Evolutionary conservation across 164 flowering plant genomes (phyloP), one percentile per base, ranked within the genome.

Genomic region (Kingdonia uniflora): DNA sequence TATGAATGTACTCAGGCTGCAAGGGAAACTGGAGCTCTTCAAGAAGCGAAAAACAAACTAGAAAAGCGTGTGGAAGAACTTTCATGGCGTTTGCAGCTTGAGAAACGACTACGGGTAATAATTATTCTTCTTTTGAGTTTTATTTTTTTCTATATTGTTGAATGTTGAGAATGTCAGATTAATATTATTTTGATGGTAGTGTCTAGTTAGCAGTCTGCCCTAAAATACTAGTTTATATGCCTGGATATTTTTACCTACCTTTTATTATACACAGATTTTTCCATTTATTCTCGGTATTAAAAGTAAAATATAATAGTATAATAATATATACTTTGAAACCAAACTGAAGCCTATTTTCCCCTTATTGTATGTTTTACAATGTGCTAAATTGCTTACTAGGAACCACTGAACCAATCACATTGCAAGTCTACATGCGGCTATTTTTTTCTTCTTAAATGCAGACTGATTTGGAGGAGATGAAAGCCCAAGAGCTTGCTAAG

Each of bases 1-100:
- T 57, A 15, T 50, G 8, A 53, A 59, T 54, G 17, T 42, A 40
- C 64, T 49, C 65, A 94, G 99, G 99, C 97, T 81, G 73, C 95
- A 50, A 78, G 95, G 64, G 99, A 94, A 74, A 94, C 99, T 2
- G 99, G 99, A 16, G 96, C 95, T 25, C 96, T 89, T 39, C 87
- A 87, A 79, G 97, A 94, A 71, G 95, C 95, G 25, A 94, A 94
- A 60, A 96, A 94, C 78, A 94, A 86, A 68, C 79, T 94, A 49
- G 97, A 94, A 76, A 94, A 94, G 75, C 90, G 86, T 47, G 97
- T 94, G 54, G 99, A 94, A 68, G 99, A 94, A 57, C 95, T 94
- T 67, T 81, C 97, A 62, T 94, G 97, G 97, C 87, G 99, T 40
- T 71, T 94, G 70, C 99, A 94, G 68, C 62, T 86, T 48, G 99